phyloP scores from a whole-genome alignment of 495 filamentous ascomycete genomes.

The Aspergillus mulundensis region DNA sequence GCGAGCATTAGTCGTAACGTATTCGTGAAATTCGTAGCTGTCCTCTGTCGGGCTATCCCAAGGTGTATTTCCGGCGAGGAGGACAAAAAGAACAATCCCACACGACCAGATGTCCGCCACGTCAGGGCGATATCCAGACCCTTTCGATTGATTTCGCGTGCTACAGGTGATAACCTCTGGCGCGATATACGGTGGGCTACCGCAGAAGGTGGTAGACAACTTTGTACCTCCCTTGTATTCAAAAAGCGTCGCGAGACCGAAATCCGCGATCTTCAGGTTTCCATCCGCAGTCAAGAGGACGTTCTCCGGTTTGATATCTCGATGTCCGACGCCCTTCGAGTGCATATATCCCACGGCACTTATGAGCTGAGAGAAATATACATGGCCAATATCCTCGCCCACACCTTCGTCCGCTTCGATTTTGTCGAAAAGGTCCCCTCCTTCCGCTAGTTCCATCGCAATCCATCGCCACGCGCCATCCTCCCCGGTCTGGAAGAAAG shows the following conservation, averaged over 20 bases:
- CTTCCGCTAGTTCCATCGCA: slow-evolving; percentile 94
- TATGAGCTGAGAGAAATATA: slow-evolving; percentile 92
- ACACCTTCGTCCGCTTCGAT: slow-evolving; percentile 96
- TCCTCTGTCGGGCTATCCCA: slow-evolving; percentile 88
- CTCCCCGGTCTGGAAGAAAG: slow-evolving; percentile 83
- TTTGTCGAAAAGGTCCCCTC: slow-evolving; percentile 98
- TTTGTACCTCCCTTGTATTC: slow-evolving; percentile 79
- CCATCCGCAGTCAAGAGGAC: slow-evolving; percentile 78
- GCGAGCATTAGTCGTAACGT: slow-evolving; percentile 70
- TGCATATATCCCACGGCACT: slow-evolving; percentile 93
- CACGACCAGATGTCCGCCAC: slow-evolving; percentile 95
- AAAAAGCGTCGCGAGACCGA: slow-evolving; percentile 92
- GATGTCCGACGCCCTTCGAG: slow-evolving; percentile 81
- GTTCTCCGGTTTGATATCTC: slow-evolving; percentile 90
- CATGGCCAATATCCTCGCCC: slow-evolving; percentile 85
- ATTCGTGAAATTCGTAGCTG: slow-evolving; percentile 83
- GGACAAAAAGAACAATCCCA: slow-evolving; percentile 91
- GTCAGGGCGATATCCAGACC: slow-evolving; percentile 72
- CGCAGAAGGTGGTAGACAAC: slow-evolving; percentile 81
- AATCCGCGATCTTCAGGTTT: slow-evolving; percentile 93
- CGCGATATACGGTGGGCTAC: slow-evolving; percentile 94
- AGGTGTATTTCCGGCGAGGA: slow-evolving; percentile 93
- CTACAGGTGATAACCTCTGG: slow-evolving; percentile 74
- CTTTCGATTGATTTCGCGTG: slow-evolving; percentile 45
- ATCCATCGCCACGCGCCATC: slow-evolving; percentile 95